A percentile compares a stretch with the other conserved stretches of the same genome.
phyloP scores from a whole-genome alignment of 495 filamentous ascomycete species.

The Rostrohypoxylon terebratum region DNA sequence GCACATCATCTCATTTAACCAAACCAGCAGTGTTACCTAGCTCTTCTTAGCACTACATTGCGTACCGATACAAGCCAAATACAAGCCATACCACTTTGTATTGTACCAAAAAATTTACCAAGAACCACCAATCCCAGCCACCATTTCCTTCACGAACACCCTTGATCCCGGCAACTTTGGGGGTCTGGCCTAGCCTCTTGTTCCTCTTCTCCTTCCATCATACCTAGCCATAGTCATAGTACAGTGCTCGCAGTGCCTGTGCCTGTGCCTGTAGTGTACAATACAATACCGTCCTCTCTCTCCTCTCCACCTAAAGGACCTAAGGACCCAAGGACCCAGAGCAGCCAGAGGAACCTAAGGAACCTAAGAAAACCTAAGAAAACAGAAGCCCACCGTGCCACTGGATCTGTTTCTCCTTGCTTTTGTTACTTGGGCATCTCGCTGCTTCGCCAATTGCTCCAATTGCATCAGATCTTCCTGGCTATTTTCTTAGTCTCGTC shows the following conservation, averaged over 20 bases:
- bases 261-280: too few species aligned
- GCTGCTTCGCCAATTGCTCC: slow-evolving; percentile 12
- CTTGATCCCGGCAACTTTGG: slow-evolving; percentile 41
- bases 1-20: slow-evolving; percentile 48
- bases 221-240: too few species aligned
- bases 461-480: slow-evolving; percentile 27
- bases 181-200: slow-evolving; percentile 28
- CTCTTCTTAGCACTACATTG: slow-evolving; percentile 5
- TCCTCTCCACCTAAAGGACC: background rate
- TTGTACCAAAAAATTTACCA: background rate
- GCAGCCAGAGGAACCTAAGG: too few species aligned
- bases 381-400: slow-evolving; percentile 41
- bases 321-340: too few species aligned
- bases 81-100: background rate
- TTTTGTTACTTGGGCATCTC: slow-evolving; percentile 14
- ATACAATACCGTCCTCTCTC: slow-evolving; percentile 13
- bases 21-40: background rate
- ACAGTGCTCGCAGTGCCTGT: too few species aligned
- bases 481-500: slow-evolving; percentile 20
- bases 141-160: slow-evolving; percentile 34
- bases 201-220: slow-evolving; percentile 11
- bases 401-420: slow-evolving; percentile 42
- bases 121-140: slow-evolving; percentile 14
- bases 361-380: slow-evolving; percentile 25
- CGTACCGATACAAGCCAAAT: background rate